Percentiles rank a stretch among this genome's conserved stretches.
Conservation (phyloP, 2,329 filamentous ascomycete species). For the Rutstroemia sp. region DNA sequence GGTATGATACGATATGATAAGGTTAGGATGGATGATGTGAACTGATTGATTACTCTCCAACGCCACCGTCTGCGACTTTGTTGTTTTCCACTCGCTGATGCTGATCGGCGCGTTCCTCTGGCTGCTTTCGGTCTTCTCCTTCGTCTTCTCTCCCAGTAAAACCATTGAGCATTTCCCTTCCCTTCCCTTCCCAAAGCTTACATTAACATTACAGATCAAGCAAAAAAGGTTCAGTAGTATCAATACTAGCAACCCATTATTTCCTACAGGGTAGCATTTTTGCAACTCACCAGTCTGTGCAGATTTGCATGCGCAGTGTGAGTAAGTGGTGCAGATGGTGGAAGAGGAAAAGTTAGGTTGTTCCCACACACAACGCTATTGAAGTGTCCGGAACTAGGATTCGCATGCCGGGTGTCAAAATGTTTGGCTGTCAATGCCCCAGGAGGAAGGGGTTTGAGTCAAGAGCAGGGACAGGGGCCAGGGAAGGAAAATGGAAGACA, state of each 20-base stretch:
- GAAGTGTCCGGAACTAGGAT: slow-evolving; percentile 20
- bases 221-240: background rate
- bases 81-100: too few species aligned
- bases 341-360: too few species aligned
- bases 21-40: too few species aligned
- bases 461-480: too few species aligned
- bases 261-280: slow-evolving; percentile 8
- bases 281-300: slow-evolving; percentile 15
- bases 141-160: background rate
- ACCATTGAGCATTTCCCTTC: too few species aligned
- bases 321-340: background rate
- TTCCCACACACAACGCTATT: slow-evolving; percentile 12
- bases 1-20: too few species aligned
- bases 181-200: slow-evolving; percentile 5
- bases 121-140: background rate
- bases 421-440: background rate
- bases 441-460: background rate
- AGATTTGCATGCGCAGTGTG: slow-evolving; percentile 1
- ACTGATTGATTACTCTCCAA: too few species aligned
- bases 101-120: too few species aligned
- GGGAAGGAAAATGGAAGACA: too few species aligned
- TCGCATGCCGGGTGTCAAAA: slow-evolving; percentile 1
- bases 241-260: background rate
- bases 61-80: too few species aligned
- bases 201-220: background rate